A percentile compares a stretch with the other conserved stretches of the same genome.
Conservation (phyloP, 192 early-diverging fungal species). For the Coemansia sp. region DNA sequence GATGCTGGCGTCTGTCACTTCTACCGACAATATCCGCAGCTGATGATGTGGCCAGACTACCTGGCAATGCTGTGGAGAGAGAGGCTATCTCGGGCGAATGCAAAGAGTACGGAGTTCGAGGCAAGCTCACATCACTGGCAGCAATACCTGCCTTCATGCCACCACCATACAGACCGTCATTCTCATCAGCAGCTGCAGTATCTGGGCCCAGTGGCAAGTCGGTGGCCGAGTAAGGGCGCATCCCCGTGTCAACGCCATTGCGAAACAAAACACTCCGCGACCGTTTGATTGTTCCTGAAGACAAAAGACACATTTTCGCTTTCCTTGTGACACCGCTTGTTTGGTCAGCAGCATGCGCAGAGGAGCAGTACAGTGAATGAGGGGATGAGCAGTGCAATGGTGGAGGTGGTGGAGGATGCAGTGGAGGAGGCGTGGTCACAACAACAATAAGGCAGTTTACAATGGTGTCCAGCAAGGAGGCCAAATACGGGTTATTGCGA, state of each 20-base stretch:
- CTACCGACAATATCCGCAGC: background rate
- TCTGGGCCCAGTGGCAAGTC: constrained; percentile 24
- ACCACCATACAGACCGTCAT: background rate
- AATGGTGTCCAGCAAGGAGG: constrained; percentile 38
- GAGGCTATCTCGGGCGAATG: background rate
- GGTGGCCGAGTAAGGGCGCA: constrained; percentile 28
- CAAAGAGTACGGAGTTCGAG: background rate
- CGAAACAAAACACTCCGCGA: constrained; percentile 35
- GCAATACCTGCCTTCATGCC: constrained; percentile 2
- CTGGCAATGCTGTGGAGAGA: background rate
- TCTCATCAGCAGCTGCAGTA: constrained; percentile 8
- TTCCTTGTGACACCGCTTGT: background rate
- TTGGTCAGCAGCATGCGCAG: background rate
- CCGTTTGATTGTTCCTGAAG: constrained; percentile 20
- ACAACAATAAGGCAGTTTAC: constrained; percentile 33
- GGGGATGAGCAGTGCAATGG: background rate
- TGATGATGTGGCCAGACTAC: background rate
- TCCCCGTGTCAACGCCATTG: constrained; percentile 13
- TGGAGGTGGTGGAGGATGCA: background rate
- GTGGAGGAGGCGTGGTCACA: background rate
- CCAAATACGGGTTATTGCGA: constrained; percentile 48
- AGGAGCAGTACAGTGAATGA: background rate
- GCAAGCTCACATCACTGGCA: background rate
- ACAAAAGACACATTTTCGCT: background rate
- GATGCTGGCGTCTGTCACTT: too few species aligned